Conservation (phyloP, 148 eudicot species). For the Cornus suecica region DNA sequence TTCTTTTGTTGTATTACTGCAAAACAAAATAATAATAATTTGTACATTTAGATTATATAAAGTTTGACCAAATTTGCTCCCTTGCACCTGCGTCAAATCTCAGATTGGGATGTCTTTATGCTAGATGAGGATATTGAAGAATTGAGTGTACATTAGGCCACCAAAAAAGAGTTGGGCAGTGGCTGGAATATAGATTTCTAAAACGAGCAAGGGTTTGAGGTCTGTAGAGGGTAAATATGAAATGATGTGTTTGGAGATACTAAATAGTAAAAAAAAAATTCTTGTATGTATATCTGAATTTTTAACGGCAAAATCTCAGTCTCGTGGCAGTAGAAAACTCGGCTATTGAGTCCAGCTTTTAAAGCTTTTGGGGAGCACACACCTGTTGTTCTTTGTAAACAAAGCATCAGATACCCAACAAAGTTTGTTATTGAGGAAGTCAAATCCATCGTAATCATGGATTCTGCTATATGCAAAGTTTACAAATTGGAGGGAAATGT, state of each 20-base stretch:
- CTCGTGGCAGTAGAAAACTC: not conserved
- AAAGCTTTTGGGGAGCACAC: not conserved
- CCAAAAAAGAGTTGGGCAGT: not conserved
- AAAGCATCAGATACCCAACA: not conserved
- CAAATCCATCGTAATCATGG: not conserved
- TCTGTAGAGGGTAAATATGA: too few species aligned
- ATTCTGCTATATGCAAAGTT: not conserved
- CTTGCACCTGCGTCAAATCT: not conserved
- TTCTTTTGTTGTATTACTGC: not conserved
- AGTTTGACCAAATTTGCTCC: not conserved
- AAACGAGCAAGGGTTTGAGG: not conserved
- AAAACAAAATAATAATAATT: too few species aligned
- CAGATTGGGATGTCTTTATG: not conserved
- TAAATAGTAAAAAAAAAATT: too few species aligned
- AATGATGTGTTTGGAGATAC: not conserved
- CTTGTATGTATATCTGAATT: not conserved
- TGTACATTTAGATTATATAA: not conserved
- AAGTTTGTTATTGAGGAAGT: not conserved
- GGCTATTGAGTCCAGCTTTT: not conserved
- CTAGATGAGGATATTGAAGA: not conserved
- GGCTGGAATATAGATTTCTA: not conserved
- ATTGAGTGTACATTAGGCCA: not conserved
- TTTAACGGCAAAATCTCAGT: not conserved
- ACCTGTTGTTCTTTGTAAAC: not conserved
- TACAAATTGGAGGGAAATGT: not conserved